Conservation (phyloP, 2,329 filamentous ascomycete genomes). For the Aspergillus piperis region DNA sequence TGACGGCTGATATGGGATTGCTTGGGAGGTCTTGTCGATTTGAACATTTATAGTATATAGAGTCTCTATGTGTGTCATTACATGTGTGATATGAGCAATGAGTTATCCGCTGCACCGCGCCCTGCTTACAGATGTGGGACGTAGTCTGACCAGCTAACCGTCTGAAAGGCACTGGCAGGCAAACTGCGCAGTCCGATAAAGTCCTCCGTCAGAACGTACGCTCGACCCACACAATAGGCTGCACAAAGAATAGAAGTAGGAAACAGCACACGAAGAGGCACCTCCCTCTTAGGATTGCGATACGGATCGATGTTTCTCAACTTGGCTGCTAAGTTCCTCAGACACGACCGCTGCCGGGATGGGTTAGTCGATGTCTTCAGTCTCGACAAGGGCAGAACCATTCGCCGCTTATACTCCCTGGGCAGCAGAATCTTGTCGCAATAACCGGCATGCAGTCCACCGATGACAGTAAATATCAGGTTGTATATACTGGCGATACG, state of each 20-base stretch:
- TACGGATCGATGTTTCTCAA: neutral
- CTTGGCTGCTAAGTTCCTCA: neutral
- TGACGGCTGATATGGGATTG: neutral
- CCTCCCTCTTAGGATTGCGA: neutral
- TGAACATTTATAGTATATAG: too few relatives aligned
- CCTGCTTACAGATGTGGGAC: neutral
- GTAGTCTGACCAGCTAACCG: conserved; percentile 2
- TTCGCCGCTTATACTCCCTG: neutral
- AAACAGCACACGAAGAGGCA: neutral
- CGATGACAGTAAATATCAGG: neutral
- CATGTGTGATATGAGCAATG: too few relatives aligned
- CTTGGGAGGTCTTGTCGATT: too few relatives aligned
- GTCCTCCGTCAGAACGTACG: neutral
- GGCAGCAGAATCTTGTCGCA: neutral
- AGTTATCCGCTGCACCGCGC: too few relatives aligned
- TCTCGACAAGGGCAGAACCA: neutral
- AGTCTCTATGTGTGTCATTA: too few relatives aligned
- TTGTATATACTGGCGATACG: neutral
- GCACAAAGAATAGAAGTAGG: neutral
- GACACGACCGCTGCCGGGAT: neutral
- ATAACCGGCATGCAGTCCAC: neutral
- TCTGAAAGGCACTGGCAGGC: neutral
- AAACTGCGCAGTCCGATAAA: neutral
- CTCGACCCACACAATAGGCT: neutral
- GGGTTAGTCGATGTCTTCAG: neutral